Conservation (phyloP, 2,329 filamentous ascomycete species). For the Colletotrichum filicis region DNA sequence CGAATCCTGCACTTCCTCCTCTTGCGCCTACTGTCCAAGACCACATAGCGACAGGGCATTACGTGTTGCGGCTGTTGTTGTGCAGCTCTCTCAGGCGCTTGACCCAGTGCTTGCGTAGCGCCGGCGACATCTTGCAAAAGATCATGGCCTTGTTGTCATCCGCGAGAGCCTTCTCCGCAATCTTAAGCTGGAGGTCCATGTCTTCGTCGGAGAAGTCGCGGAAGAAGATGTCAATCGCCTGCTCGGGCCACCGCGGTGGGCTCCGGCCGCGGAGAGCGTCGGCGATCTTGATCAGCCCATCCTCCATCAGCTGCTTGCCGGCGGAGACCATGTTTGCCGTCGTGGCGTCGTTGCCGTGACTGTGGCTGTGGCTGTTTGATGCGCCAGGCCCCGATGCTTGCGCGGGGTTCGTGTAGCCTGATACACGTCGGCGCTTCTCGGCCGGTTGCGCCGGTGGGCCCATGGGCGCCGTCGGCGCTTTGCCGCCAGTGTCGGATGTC, state of each 20-base stretch:
- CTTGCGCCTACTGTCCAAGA: background rate
- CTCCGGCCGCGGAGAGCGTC: slow-evolving; percentile 53
- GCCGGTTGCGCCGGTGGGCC: slow-evolving; percentile 30
- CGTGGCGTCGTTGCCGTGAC: slow-evolving; percentile 44
- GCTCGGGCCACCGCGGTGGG: slow-evolving; percentile 64
- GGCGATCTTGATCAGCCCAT: slow-evolving; percentile 46
- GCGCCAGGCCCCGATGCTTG: slow-evolving; percentile 18
- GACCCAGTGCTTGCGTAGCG: slow-evolving; percentile 66
- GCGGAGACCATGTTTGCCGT: slow-evolving; percentile 37
- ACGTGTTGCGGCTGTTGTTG: slow-evolving; percentile 42
- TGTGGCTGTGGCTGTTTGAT: slow-evolving; percentile 31
- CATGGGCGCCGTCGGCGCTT: slow-evolving; percentile 33
- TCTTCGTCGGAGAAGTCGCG: slow-evolving; percentile 68
- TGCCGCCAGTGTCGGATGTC: slow-evolving; percentile 21
- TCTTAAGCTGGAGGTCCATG: slow-evolving; percentile 67
- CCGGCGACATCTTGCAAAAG: slow-evolving; percentile 69
- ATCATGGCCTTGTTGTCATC: slow-evolving; percentile 70
- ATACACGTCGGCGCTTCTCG: slow-evolving; percentile 50
- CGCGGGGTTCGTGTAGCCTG: slow-evolving; percentile 38
- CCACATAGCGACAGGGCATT: background rate
- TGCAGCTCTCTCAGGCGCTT: slow-evolving; percentile 61
- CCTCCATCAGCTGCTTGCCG: slow-evolving; percentile 46
- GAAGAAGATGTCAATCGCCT: slow-evolving; percentile 69
- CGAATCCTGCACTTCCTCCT: slow-evolving; percentile 10
- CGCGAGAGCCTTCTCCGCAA: slow-evolving; percentile 68